These are phyloP conservation scores for Talaromyces atroroseus DNA, from an alignment of 2,329 filamentous ascomycete species.

Conservation along the genomic window DNA sequence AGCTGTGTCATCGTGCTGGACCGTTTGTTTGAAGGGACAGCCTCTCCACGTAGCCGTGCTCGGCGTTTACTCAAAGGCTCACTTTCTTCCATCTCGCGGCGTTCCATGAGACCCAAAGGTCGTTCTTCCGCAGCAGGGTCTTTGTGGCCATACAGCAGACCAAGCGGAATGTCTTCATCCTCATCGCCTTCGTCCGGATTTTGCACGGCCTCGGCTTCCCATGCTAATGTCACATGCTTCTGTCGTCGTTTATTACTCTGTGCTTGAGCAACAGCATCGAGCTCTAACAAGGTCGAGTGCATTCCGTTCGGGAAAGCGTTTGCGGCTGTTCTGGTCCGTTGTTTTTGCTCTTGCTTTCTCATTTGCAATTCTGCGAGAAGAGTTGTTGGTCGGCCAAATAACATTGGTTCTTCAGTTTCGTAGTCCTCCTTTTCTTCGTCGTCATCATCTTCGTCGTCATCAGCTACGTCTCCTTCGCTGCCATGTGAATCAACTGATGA, in stretches of 20 bases:
- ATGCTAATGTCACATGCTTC: conserved; percentile 79
- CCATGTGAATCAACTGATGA: conserved; percentile 7
- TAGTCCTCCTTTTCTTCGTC: conserved; percentile 43
- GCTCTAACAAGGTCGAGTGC: conserved; percentile 81
- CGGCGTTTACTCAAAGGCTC: conserved; percentile 77
- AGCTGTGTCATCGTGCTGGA: conserved; percentile 32
- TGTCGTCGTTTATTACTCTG: conserved; percentile 65
- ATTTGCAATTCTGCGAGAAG: conserved; percentile 87
- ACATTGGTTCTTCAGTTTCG: conserved; percentile 41
- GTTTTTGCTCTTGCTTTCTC: conserved; percentile 81
- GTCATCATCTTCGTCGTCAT: conserved; percentile 25
- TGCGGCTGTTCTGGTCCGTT: conserved; percentile 65
- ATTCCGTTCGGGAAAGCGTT: conserved; percentile 67
- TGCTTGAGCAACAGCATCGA: conserved; percentile 84
- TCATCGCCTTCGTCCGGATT: conserved; percentile 54
- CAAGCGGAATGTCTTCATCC: conserved; percentile 85
- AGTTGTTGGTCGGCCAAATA: conserved; percentile 74
- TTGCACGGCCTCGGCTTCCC: conserved; percentile 60
- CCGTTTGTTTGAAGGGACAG: conserved; percentile 27
- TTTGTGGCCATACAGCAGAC: conserved; percentile 62
- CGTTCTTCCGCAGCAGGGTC: conserved; percentile 26
- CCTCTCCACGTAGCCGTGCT: conserved; percentile 64
- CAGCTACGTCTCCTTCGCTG: conserved; percentile 14
- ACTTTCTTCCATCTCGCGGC: conserved; percentile 81
- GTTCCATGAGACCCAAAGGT: conserved; percentile 51